Conservation (phyloP, 1,139 yeast species). For the Dujonia santamariae region DNA sequence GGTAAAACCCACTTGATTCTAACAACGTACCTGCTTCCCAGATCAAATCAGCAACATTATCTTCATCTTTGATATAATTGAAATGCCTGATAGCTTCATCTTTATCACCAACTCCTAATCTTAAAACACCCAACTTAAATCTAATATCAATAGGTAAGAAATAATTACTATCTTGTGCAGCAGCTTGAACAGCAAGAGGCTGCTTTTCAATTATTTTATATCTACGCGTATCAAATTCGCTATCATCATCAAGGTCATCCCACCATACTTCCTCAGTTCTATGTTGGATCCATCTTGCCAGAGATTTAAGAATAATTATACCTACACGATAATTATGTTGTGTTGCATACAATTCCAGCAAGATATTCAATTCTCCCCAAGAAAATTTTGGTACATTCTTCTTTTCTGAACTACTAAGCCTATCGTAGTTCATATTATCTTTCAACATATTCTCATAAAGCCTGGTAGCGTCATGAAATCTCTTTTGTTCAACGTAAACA, state of each 20-base stretch:
- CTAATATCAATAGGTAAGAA: constrained; percentile 83
- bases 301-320: constrained; percentile 60
- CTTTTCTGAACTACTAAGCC: constrained; percentile 22
- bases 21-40: constrained; percentile 74
- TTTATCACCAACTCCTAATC: constrained; percentile 62
- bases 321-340: constrained; percentile 66
- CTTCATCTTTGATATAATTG: constrained; percentile 50
- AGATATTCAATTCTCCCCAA: constrained; percentile 85
- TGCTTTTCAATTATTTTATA: constrained; percentile 26
- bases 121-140: constrained; percentile 69
- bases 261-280: constrained; percentile 76
- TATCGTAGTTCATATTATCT: constrained; percentile 40
- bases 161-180: constrained; percentile 31
- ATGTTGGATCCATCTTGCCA: constrained; percentile 80
- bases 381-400: constrained; percentile 52
- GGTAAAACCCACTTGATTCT: constrained; percentile 63
- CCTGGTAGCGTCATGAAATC: constrained; percentile 77
- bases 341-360: constrained; percentile 73
- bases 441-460: constrained; percentile 68
- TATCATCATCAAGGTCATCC: constrained; percentile 73
- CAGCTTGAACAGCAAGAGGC: constrained; percentile 11
- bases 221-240: constrained; percentile 74
- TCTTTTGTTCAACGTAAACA: constrained; percentile 69
- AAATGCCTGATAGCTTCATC: constrained; percentile 76
- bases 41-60: constrained; percentile 67